phyloP scores from a whole-genome alignment of 2,329 filamentous ascomycete genomes.

The Diaporthe sp. region DNA sequence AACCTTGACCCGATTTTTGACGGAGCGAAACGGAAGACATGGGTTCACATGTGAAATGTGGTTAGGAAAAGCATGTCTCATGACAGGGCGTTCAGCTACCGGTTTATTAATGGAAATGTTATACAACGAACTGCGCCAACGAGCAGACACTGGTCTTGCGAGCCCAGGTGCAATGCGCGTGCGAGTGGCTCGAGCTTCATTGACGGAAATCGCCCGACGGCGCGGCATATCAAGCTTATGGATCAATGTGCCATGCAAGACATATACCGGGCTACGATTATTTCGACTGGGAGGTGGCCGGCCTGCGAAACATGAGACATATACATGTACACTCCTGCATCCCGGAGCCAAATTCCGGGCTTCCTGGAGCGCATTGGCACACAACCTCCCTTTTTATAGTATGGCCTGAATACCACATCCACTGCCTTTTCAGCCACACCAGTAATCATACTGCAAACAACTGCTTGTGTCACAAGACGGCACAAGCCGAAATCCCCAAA shows the following conservation, averaged over 20 bases:
- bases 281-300: background rate
- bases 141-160: background rate
- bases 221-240: background rate
- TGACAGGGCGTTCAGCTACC: constrained; percentile 31
- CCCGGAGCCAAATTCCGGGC: background rate
- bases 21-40: constrained; percentile 34
- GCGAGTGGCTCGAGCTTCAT: background rate
- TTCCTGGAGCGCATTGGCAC: background rate
- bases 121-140: background rate
- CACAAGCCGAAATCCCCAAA: background rate
- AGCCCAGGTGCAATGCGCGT: background rate
- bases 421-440: constrained; percentile 1
- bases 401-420: background rate
- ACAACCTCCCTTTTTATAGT: background rate
- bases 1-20: constrained; percentile 8
- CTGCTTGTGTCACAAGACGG: constrained; percentile 14
- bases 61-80: constrained; percentile 35
- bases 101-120: constrained; percentile 31
- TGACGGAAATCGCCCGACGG: background rate
- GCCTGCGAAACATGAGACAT: background rate
- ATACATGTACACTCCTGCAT: background rate
- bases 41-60: constrained; percentile 18
- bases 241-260: background rate
- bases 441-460: background rate
- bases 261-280: background rate